Evolutionary conservation across 2,329 filamentous ascomycete species (phyloP).

Genomic region (Macrophomina phaseolina): DNA sequence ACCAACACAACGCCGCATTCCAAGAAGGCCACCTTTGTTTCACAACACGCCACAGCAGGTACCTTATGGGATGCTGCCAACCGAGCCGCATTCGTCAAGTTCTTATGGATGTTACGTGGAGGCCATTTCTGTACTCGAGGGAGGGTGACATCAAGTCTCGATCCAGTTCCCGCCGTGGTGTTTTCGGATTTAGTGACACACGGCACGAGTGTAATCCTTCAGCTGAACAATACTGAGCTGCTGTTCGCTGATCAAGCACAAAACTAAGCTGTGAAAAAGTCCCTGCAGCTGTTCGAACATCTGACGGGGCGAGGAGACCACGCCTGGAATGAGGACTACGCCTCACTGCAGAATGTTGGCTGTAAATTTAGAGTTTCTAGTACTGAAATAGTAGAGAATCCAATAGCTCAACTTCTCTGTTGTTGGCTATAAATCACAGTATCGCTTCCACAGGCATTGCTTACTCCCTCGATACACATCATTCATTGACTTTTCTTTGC

Average conservation of each 20-base stretch:
- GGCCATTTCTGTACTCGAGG: neutral
- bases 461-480: neutral
- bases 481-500: neutral
- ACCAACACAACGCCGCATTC: constrained; percentile 19
- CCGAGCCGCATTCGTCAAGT: neutral
- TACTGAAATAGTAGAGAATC: neutral
- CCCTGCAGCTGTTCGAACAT: neutral
- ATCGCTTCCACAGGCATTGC: neutral
- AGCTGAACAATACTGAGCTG: neutral
- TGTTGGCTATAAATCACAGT: neutral
- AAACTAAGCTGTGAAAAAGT: neutral
- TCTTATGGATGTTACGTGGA: neutral
- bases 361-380: neutral
- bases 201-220: neutral
- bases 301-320: neutral
- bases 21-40: constrained; percentile 1
- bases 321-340: neutral
- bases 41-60: neutral
- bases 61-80: neutral
- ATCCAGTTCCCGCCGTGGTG: neutral
- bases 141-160: constrained; percentile 11
- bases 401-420: neutral
- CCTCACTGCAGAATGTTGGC: constrained; percentile 5
- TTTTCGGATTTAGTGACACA: neutral
- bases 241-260: neutral